Evolutionary conservation across 805 yeast genomes (phyloP), one percentile per base, ranked within the genome.

Genomic region (Lipomyces orientalis): DNA sequence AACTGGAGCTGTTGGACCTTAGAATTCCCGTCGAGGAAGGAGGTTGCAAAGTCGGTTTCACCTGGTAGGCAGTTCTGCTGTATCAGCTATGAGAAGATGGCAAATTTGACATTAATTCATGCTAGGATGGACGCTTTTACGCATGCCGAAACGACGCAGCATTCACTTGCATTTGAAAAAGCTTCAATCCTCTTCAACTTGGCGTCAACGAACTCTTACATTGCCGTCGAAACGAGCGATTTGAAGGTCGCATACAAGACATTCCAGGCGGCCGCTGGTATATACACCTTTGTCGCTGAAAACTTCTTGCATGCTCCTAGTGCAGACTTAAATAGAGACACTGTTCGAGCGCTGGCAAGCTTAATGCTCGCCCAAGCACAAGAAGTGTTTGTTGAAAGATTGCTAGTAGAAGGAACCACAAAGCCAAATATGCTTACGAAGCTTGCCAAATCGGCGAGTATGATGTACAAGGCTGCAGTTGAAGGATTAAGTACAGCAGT

Each of bases 271-370:
- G 87, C 97, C 1, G 89, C 95, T 4, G 96, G 97, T 0, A 84
- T 92, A 37, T 90, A 85, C 74, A 83, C 85, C 67, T 90, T 86
- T 72, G 81, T 93, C 33, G 83, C 88, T 56, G 94, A 90, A 72
- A 90, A 90, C 77, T 94, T 94, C 78, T 79, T 93, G 58, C 95
- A 93, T 78, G 94, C 97, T 0, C 97, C 98, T 0, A 86, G 93
- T 3, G 81, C 83, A 4, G 99, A 94, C 77, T 80, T 93, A 60
- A 82, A 84, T 67, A 90, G 89, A 43, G 86, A 88, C 29, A 87
- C 91, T 0, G 86, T 91, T 9, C 82, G 83, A 54, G 88, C 91
- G 46, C 82, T 94, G 61, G 76, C 83, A 16, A 84, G 84, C 70
- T 77, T 93, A 64, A 87, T 89, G 86, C 80, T 92, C 64, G 95